Conservation (phyloP, 495 filamentous ascomycete species). For the Clohesyomyces aquaticus region DNA sequence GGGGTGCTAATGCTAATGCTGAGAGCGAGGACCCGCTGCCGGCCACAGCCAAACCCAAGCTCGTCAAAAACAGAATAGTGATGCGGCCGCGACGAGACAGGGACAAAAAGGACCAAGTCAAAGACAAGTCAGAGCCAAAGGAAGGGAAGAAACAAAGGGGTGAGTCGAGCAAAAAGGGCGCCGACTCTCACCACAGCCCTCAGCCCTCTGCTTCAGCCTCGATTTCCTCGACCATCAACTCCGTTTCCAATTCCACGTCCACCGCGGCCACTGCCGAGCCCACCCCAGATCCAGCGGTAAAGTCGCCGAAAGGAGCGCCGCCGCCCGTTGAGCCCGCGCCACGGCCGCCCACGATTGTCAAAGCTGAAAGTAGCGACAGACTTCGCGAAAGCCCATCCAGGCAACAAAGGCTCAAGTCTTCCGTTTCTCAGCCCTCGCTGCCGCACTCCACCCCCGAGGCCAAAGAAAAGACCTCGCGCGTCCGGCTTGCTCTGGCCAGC, state of each 20-base stretch:
- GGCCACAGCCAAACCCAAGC: conserved; percentile 26
- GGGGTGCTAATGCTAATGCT: no score
- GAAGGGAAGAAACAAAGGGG: conserved; percentile 14
- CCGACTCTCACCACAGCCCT: conserved; percentile 11
- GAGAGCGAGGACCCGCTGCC: conserved; percentile 2
- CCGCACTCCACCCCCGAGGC: conserved; percentile 6
- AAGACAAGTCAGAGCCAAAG: no score
- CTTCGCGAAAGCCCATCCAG: conserved; percentile 28
- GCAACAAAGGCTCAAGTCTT: conserved; percentile 33
- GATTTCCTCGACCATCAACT: no score
- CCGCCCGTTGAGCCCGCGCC: conserved; percentile 15
- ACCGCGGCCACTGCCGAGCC: no score
- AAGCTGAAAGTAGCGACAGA: conserved; percentile 38
- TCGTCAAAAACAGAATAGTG: conserved; percentile 38
- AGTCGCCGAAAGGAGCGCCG: conserved; percentile 14
- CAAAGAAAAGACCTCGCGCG: conserved; percentile 25
- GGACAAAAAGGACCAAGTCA: conserved; percentile 24
- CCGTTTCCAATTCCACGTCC: no score
- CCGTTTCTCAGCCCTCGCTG: conserved; percentile 31
- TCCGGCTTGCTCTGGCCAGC: conserved; percentile 17
- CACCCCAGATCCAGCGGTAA: neutral
- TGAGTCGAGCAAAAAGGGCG: conserved; percentile 23
- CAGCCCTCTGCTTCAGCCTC: no score
- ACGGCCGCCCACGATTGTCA: conserved; percentile 29
- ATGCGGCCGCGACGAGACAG: conserved; percentile 34